Evolutionary conservation across 495 filamentous ascomycete genomes (phyloP).

Genomic region (Podospora comata): DNA sequence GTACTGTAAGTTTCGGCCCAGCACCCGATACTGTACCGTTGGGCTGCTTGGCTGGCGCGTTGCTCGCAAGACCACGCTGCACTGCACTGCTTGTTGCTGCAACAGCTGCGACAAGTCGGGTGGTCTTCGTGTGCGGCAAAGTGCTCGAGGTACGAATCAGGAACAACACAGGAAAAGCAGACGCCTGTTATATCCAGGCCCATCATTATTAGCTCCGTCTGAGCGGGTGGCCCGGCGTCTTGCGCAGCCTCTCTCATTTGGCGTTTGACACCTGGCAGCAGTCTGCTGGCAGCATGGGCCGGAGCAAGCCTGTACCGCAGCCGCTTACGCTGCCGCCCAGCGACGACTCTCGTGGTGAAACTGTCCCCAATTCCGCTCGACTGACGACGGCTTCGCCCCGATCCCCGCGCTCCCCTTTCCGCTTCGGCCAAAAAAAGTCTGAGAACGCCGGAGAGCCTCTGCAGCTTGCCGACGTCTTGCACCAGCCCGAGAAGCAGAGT

Average conservation of each 20-base stretch:
- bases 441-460: constrained; percentile 33
- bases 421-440: constrained; percentile 38
- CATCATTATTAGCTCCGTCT: constrained; percentile 12
- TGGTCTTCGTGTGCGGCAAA: constrained; percentile 27
- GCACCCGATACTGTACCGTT: constrained; percentile 25
- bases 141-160: constrained; percentile 32
- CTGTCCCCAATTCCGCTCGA: constrained; percentile 35
- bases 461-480: constrained; percentile 40
- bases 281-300: constrained; percentile 43
- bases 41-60: constrained; percentile 11
- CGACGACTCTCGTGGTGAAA: constrained; percentile 36
- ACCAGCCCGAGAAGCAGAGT: constrained; percentile 20
- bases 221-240: constrained; percentile 23
- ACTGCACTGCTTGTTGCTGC: not conserved
- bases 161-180: constrained; percentile 13
- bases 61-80: not conserved
- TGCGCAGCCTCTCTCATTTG: constrained; percentile 6
- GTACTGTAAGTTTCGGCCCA: constrained; percentile 31
- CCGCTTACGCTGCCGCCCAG: constrained; percentile 47
- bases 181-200: constrained; percentile 31
- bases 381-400: constrained; percentile 43
- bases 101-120: constrained; percentile 11
- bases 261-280: constrained; percentile 14
- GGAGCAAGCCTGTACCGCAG: constrained; percentile 50
- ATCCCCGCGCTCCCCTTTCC: constrained; percentile 53